Conservation (phyloP, 2,329 filamentous ascomycete species). For the Dendryphion nanum region DNA sequence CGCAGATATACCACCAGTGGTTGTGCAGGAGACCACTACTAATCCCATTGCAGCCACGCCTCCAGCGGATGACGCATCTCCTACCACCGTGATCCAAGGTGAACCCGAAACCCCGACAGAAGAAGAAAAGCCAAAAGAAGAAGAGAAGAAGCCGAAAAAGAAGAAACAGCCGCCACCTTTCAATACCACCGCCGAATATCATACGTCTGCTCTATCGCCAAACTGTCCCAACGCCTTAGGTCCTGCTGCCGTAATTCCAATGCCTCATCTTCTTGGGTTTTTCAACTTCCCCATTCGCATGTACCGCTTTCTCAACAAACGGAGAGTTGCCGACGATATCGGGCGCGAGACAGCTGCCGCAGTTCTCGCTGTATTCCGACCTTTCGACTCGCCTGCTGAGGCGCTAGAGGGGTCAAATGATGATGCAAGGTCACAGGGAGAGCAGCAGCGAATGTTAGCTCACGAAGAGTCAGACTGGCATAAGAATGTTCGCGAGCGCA, state of each 20-base stretch:
- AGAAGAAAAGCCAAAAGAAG: conserved; percentile 33
- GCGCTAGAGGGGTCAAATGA: conserved; percentile 25
- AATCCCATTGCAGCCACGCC: conserved; percentile 10
- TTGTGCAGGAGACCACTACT: conserved; percentile 2
- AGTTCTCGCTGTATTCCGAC: conserved; percentile 62
- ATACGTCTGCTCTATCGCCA: conserved; percentile 61
- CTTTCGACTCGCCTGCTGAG: conserved; percentile 38
- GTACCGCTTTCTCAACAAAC: conserved; percentile 82
- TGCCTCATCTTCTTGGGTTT: conserved; percentile 92
- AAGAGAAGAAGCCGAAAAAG: conserved; percentile 47
- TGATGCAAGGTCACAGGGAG: conserved; percentile 42
- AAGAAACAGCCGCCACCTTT: conserved; percentile 63
- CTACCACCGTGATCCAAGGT: conserved; percentile 22
- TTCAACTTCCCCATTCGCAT: conserved; percentile 83
- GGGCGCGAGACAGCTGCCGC: conserved; percentile 84
- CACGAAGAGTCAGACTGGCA: conserved; percentile 81
- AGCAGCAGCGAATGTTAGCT: conserved; percentile 64
- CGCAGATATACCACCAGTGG: conserved; percentile 3
- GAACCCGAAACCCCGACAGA: conserved; percentile 21
- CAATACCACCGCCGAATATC: conserved; percentile 76
- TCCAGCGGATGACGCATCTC: conserved; percentile 34
- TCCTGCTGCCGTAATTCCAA: conserved; percentile 69
- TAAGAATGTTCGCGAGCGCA: conserved; percentile 66
- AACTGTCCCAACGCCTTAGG: conserved; percentile 69
- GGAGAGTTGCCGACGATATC: conserved; percentile 80